phyloP scores from a whole-genome alignment of 2,329 filamentous ascomycete genomes.

The Fusarium begoniae region DNA sequence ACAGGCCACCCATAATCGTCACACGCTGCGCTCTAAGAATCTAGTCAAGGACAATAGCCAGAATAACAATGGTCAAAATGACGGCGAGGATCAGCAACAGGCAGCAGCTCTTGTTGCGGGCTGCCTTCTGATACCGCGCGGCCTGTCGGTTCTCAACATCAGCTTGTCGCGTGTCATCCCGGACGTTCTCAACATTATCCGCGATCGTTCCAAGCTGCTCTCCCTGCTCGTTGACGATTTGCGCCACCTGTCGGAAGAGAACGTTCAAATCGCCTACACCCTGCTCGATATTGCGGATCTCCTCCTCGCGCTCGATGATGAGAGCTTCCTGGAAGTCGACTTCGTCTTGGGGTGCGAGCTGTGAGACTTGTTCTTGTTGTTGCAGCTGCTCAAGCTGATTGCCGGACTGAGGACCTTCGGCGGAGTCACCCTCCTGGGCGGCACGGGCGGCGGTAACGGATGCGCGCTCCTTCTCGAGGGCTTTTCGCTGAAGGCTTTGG shows the following conservation, averaged over 20 bases:
- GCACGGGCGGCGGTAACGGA: conserved; percentile 84
- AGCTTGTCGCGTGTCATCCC: conserved; percentile 83
- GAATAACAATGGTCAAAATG: conserved; percentile 86
- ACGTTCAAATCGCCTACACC: conserved; percentile 96
- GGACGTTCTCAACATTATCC: conserved; percentile 85
- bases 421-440: conserved; percentile 72
- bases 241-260: conserved; percentile 95
- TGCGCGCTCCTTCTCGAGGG: conserved; percentile 91
- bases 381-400: conserved; percentile 64
- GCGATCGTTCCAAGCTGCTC: conserved; percentile 87
- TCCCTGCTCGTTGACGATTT: conserved; percentile 95
- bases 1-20: conserved; percentile 20
- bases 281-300: conserved; percentile 98
- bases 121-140: conserved; percentile 92
- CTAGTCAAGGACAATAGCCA: conserved; percentile 84
- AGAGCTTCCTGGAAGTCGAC: conserved; percentile 97
- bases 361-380: conserved; percentile 74
- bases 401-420: conserved; percentile 44
- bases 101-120: conserved; percentile 93
- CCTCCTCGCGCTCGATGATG: conserved; percentile 94
- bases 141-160: conserved; percentile 87
- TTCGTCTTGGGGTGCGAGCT: conserved; percentile 89
- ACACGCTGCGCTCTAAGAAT: conserved; percentile 22
- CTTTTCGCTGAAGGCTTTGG: conserved; percentile 87
- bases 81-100: conserved; percentile 87